These are phyloP conservation scores for Royoungia palumana DNA, from an alignment of 768 basidiomycete species.

Conservation along the genomic window DNA sequence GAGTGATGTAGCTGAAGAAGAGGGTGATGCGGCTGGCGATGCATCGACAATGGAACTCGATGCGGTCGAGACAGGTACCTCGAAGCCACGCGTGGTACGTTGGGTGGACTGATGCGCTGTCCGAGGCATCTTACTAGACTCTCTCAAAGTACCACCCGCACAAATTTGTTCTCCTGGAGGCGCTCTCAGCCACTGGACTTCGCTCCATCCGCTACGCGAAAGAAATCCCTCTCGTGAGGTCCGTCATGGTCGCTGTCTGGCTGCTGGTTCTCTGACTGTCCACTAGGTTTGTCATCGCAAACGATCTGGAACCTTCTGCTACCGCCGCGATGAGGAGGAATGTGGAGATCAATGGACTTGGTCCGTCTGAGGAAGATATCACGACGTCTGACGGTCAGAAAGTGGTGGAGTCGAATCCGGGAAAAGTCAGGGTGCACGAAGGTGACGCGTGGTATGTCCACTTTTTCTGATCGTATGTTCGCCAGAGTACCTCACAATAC, in stretches of 20 bases:
- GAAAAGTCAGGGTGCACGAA: conserved; percentile 79
- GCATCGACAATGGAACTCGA: conserved; percentile 1
- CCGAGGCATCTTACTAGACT: conserved; percentile 1
- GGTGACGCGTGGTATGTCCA: conserved; percentile 85
- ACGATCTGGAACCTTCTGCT: conserved; percentile 84
- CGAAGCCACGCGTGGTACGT: conserved; percentile 26
- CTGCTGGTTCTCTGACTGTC: conserved; percentile 28
- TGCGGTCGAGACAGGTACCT: background rate
- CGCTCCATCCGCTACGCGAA: conserved; percentile 96
- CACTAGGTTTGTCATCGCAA: conserved; percentile 88
- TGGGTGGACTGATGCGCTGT: background rate
- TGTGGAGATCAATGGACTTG: conserved; percentile 75
- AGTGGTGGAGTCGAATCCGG: conserved; percentile 23
- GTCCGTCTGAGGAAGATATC: conserved; percentile 28
- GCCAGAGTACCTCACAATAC: background rate
- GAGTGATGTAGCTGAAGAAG: conserved; percentile 1
- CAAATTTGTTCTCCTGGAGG: conserved; percentile 82
- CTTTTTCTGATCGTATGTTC: background rate
- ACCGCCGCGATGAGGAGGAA: conserved; percentile 85
- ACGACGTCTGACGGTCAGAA: conserved; percentile 7
- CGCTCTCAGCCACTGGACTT: conserved; percentile 92
- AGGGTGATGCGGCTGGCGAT: background rate
- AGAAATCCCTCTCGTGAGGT: conserved; percentile 92
- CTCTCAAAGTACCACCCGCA: conserved; percentile 49
- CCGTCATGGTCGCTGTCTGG: conserved; percentile 20